A percentile compares a stretch with the other conserved stretches of the same genome.
Evolutionary conservation across 306 rosid genomes (phyloP).

Genomic region (Heteromeles arbutifolia): DNA sequence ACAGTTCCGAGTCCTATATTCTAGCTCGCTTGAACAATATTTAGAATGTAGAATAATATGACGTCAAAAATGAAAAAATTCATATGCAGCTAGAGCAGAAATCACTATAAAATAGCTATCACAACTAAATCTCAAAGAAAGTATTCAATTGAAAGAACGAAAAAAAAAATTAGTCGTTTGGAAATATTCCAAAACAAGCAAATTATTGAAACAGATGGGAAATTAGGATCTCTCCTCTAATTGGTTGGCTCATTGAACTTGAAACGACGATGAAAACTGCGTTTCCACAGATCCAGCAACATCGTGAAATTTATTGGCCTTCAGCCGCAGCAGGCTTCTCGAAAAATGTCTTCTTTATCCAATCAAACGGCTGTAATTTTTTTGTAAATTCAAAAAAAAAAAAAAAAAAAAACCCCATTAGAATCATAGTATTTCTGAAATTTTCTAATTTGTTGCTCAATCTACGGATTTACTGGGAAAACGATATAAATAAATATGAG

Average conservation of each 20-base stretch:
- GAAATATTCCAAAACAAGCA: neutral
- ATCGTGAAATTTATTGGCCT: conserved; percentile 4
- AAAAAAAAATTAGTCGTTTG: neutral
- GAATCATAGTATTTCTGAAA: neutral
- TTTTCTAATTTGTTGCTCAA: neutral
- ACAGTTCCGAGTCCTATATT: neutral
- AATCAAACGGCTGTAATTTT: conserved; percentile 24
- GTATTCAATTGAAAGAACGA: neutral
- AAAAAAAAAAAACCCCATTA: too few relatives aligned
- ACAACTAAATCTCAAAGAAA: too few relatives aligned
- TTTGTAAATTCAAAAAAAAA: too few relatives aligned
- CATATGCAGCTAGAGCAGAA: neutral
- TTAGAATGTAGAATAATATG: neutral
- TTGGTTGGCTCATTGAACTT: neutral
- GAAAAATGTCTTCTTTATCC: conserved; percentile 31
- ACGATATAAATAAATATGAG: neutral
- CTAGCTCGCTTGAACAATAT: neutral
- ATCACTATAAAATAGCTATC: neutral
- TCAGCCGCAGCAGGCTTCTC: conserved; percentile 16
- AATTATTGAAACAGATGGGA: conserved; percentile 11
- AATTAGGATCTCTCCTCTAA: neutral
- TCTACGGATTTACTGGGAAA: neutral
- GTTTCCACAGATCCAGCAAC: neutral
- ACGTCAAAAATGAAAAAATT: neutral
- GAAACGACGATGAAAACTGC: neutral